These are phyloP conservation scores for Phytopythium cucurbitacearum DNA, from an alignment of 352 stramenopile species.

Conservation along the genomic window DNA sequence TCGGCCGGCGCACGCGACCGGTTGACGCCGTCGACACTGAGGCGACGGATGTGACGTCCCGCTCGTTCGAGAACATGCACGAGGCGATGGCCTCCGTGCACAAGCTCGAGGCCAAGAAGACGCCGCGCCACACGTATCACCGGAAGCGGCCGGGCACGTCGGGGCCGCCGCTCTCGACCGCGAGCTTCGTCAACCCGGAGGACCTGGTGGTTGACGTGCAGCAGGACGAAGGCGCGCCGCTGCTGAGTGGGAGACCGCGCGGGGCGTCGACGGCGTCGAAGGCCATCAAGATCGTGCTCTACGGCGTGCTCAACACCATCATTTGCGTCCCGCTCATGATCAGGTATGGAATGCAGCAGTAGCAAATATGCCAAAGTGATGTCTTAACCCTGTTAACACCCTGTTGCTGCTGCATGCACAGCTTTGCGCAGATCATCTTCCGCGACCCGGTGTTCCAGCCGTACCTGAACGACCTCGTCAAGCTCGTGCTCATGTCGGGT, in stretches of 20 bases:
- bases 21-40: slow-evolving; percentile 9
- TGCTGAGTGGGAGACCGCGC: slow-evolving; percentile 16
- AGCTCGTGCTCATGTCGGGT: slow-evolving; percentile 90
- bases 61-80: slow-evolving; percentile 31
- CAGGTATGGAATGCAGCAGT: slow-evolving; percentile 20
- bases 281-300: slow-evolving; percentile 67
- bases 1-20: slow-evolving; percentile 9
- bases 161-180: neutral
- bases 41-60: slow-evolving; percentile 22
- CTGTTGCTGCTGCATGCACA: slow-evolving; percentile 53
- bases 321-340: slow-evolving; percentile 91
- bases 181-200: slow-evolving; percentile 10
- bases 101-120: slow-evolving; percentile 26
- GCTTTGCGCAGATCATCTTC: slow-evolving; percentile 97
- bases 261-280: slow-evolving; percentile 3
- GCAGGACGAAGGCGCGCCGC: slow-evolving; percentile 10
- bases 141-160: slow-evolving; percentile 4
- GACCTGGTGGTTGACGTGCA: slow-evolving; percentile 27
- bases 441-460: slow-evolving; percentile 87
- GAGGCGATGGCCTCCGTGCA: slow-evolving; percentile 10
- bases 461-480: slow-evolving; percentile 91
- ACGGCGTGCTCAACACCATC: slow-evolving; percentile 92
- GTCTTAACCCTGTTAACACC: neutral
- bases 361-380: neutral
- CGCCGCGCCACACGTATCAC: slow-evolving; percentile 50